A percentile compares a stretch with the other conserved stretches of the same genome.
These are phyloP conservation scores for Chimonanthus salicifolius DNA, from an alignment of 164 flowering plant genomes.

Conservation along the genomic window DNA sequence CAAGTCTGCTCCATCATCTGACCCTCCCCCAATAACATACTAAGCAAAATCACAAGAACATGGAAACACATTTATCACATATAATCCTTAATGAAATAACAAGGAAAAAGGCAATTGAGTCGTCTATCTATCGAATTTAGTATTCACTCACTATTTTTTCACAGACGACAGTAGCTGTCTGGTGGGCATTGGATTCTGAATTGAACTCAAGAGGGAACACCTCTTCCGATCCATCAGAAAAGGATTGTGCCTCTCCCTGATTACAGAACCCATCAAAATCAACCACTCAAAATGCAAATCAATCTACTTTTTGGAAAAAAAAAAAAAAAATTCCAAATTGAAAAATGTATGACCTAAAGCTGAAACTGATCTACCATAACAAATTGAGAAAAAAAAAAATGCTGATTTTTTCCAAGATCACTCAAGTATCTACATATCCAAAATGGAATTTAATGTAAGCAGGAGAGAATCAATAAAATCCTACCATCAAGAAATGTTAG, in stretches of 20 bases:
- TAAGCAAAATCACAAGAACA: slow-evolving; percentile 18
- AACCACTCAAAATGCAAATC: not conserved
- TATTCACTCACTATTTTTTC: slow-evolving; percentile 46
- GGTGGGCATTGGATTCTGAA: slow-evolving; percentile 29
- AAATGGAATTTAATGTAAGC: not conserved
- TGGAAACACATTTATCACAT: not conserved
- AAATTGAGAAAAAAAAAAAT: not conserved
- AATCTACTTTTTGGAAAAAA: not conserved
- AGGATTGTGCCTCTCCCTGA: slow-evolving; percentile 79
- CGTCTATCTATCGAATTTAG: not conserved
- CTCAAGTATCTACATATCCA: not conserved
- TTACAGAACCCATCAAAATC: not conserved
- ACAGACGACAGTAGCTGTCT: slow-evolving; percentile 37
- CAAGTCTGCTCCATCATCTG: slow-evolving; percentile 25
- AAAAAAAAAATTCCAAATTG: not conserved
- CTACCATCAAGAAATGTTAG: slow-evolving; percentile 44
- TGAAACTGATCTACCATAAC: not conserved
- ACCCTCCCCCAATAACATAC: slow-evolving; percentile 70
- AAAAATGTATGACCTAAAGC: not conserved
- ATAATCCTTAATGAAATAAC: not conserved
- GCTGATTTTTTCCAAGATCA: not conserved
- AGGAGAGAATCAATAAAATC: slow-evolving; percentile 9
- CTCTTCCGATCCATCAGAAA: slow-evolving; percentile 32
- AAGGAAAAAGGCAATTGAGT: not conserved
- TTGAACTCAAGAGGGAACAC: slow-evolving; percentile 31